Evolutionary conservation across 106 monocot species (phyloP), one percentile per base, ranked within the genome.

Genomic region (Narthecium ossifragum): DNA sequence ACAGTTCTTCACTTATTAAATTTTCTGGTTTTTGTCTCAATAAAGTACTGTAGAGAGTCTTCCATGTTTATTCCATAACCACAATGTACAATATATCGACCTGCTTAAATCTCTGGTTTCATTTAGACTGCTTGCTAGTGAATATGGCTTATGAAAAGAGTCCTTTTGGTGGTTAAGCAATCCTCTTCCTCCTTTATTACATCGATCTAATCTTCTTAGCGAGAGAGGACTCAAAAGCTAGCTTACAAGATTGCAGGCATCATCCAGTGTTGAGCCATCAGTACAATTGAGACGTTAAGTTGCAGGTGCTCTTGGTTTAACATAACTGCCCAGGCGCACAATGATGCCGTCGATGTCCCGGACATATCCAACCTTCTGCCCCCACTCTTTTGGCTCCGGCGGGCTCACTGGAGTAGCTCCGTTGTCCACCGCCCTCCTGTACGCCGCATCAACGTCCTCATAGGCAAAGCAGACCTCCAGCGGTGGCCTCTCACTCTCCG

Each of bases 351-450:
- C 85, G 31, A 77, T 70, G 67, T 85, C 85, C 32, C 92, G 63
- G 9, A 92, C 86, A 31, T 92, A 92, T 1, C 92, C 92, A 20
- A 92, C 92, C 78, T 84, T 92, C 74, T 92, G 86, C 3, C 80
- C 84, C 92, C 92, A 87, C 27, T 80, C 74, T 59, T 80, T 86
- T 28, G 31, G 39, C 69, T 92, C 87, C 63, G 92, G 92, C 41
- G 76, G 31, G 67, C 78, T 66, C 62, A 92, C 86, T 34, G 92
- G 73, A 18, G 46, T 57, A 8, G 92, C 87, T 11, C 92, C 92
- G n/a, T 70, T 77, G 46, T 80, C 87, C 65, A 87, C 78, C 12
- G 90, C 81, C 51, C 75, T 73, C 58, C 68, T 66, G 65, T 80
- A 87, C 0, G 92, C 92, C 0, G 75, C 76, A 51, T 88, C 84